Evolutionary conservation across 371 early-diverging fungal species (phyloP).

Genomic region (Zychaea mexicana): DNA sequence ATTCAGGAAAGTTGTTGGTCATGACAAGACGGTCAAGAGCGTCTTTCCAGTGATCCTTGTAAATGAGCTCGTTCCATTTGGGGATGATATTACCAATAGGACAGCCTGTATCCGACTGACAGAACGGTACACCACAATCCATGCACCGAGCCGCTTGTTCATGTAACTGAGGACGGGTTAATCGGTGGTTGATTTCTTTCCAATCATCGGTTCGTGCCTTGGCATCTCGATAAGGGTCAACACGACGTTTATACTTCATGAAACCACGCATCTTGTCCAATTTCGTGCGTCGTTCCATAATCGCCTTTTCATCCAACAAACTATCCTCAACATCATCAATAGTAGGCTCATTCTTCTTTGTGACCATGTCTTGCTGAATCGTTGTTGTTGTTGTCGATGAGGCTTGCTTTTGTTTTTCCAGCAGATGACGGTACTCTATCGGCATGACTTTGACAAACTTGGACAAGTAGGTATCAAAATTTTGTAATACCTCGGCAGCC

Average conservation of each 20-base stretch:
- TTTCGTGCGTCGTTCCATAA: slow-evolving; percentile 61
- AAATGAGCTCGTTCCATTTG: slow-evolving; percentile 97
- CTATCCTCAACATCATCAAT: slow-evolving; percentile 92
- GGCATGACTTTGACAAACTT: slow-evolving; percentile 86
- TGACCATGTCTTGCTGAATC: not conserved
- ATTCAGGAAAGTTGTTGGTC: slow-evolving; percentile 98
- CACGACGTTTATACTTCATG: slow-evolving; percentile 87
- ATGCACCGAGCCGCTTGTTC: slow-evolving; percentile 97
- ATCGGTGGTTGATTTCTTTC: slow-evolving; percentile 90
- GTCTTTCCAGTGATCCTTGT: slow-evolving; percentile 92
- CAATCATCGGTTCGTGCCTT: slow-evolving; percentile 82
- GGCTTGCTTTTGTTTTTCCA: slow-evolving; percentile 32
- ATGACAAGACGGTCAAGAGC: slow-evolving; percentile 90
- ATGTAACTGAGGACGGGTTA: slow-evolving; percentile 80
- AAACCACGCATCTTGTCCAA: slow-evolving; percentile 88
- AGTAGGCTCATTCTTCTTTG: slow-evolving; percentile 37
- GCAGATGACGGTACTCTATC: slow-evolving; percentile 81
- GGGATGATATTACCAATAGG: slow-evolving; percentile 97
- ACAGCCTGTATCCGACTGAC: slow-evolving; percentile 95
- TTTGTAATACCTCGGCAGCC: slow-evolving; percentile 70
- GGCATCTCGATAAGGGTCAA: slow-evolving; percentile 85
- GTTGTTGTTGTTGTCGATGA: not conserved
- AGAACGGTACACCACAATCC: slow-evolving; percentile 97
- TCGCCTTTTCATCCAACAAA: slow-evolving; percentile 71
- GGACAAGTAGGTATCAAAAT: slow-evolving; percentile 54